phyloP scores from a whole-genome alignment of 164 flowering plant genomes.

The Taxillus chinensis region DNA sequence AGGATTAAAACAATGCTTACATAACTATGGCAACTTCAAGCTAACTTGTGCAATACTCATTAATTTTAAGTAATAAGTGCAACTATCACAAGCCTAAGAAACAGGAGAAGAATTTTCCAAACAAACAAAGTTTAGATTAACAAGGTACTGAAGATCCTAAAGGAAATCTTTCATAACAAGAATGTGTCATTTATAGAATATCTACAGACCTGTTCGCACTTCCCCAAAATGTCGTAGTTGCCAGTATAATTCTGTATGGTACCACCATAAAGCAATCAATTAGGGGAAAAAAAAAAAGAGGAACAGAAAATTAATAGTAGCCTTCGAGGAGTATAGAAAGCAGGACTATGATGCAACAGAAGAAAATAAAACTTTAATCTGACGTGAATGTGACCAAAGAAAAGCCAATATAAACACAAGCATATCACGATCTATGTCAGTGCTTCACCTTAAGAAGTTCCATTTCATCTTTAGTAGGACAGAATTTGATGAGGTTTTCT shows the following conservation, averaged over 20 bases:
- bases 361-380: too few species aligned
- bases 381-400: too few species aligned
- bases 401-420: neutral
- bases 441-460: conserved; percentile 78
- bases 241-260: conserved; percentile 55
- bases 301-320: neutral
- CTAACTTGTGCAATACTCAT: neutral
- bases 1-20: too few species aligned
- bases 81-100: too few species aligned
- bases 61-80: neutral
- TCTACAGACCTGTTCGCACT: conserved; percentile 85
- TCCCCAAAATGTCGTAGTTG: conserved; percentile 69
- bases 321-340: too few species aligned
- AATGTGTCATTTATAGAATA: neutral
- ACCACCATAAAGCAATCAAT: neutral
- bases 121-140: neutral
- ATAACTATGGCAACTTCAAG: too few species aligned
- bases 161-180: neutral
- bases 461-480: conserved; percentile 99
- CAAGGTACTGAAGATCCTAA: neutral
- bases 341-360: too few species aligned
- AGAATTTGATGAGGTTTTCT: conserved; percentile 88
- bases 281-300: neutral
- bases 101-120: too few species aligned
- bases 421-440: neutral